Base-by-base conservation (phyloP, 129 eudicot species). In the Escallonia herrerae region DNA sequence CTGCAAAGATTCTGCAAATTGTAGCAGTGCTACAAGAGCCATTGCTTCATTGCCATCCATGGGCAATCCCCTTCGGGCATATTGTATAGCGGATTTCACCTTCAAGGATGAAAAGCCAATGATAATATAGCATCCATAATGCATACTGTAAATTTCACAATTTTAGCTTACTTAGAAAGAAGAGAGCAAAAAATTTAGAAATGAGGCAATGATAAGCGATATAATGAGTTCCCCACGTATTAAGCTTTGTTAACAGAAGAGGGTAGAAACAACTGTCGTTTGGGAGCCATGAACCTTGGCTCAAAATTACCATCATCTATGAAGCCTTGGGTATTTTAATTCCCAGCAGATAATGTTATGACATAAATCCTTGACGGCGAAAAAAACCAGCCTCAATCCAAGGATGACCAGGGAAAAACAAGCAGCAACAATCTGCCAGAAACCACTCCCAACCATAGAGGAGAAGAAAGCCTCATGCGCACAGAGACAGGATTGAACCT, bases 51-150 rank as follows among this genome's bases (percentile, higher is more conserved):
- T 48, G 60, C 96, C 97, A 38, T 75, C 71, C 45, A 91, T 60
- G 45, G 90, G 90, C 44, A 71, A 82, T 65, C 81, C 78, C 63
- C 86, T 77, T 53, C 76, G 77, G 15, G 96, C 95, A 62, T 78
- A 72, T 58, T 75, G 87, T 15, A 91, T 50, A 52, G 82, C 84
- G 67, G 95, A 81, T 73, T 81, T 74, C 56, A 91, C 97, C 97
- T 90, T 64, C 68, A 69, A 43, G 45, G 45, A 51, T 12, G 15
- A 55, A 56, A 58, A 58, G 10, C 22, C 66, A 69, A 50, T 40
- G 11, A 58, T 41, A 56, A 69, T 47, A 58, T 69, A 59, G 33
- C 61, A 37, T n/a, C 13, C 47, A 40, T 69, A 48, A 48, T 45
- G 33, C 42, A 9, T 45, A 45, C 6, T 44, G 68, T 15, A 48